These are phyloP conservation scores for Macroventuria anomochaeta DNA, from an alignment of 2,329 filamentous ascomycete genomes.

Conservation along the genomic window DNA sequence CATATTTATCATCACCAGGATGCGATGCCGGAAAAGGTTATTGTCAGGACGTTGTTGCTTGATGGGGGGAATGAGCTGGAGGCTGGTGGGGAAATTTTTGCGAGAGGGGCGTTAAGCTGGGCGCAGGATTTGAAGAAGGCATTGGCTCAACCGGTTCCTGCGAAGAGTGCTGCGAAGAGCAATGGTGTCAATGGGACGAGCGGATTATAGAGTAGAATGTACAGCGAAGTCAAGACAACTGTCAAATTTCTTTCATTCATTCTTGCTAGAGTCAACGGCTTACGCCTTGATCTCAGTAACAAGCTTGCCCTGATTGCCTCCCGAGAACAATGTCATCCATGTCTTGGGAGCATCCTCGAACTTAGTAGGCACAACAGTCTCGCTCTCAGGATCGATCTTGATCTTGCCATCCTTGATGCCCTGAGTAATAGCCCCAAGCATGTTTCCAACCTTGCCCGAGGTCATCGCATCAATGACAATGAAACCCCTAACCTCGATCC, in stretches of 20 bases:
- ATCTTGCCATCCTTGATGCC: conserved; percentile 55
- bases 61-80: conserved; percentile 46
- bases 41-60: conserved; percentile 49
- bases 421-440: conserved; percentile 34
- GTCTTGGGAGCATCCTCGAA: conserved; percentile 60
- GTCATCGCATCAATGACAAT: conserved; percentile 52
- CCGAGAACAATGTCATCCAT: conserved; percentile 57
- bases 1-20: conserved; percentile 52
- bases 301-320: conserved; percentile 57
- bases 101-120: conserved; percentile 46
- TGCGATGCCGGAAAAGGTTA: conserved; percentile 50
- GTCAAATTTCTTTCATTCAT: neutral
- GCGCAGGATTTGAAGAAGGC: conserved; percentile 36
- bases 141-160: neutral
- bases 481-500: conserved; percentile 54
- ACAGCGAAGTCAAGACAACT: neutral
- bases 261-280: neutral
- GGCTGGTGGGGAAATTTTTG: conserved; percentile 49
- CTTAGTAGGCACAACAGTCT: conserved; percentile 55
- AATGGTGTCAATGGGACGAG: neutral
- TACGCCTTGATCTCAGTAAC: conserved; percentile 46
- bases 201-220: neutral
- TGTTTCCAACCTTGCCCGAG: conserved; percentile 35
- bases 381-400: conserved; percentile 52
- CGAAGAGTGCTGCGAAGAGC: neutral